Conservation (phyloP, 345 rosid genomes). For the Carallia pectinifolia region DNA sequence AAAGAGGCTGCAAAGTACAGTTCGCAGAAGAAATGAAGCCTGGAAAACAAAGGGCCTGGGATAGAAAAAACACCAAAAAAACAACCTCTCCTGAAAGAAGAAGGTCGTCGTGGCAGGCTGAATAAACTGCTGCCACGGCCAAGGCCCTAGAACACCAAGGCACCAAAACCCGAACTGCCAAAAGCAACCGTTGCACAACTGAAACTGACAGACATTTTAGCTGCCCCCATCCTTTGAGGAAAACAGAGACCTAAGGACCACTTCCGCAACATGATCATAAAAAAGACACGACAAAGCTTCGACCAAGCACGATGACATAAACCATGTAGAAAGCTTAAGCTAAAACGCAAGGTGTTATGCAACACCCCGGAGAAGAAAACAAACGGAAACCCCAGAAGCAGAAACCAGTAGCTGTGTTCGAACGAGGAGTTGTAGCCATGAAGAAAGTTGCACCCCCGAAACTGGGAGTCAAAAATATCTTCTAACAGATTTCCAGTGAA, state of each 20-base stretch:
- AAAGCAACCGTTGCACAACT: slow-evolving; percentile 17
- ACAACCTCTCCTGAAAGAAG: slow-evolving; percentile 14
- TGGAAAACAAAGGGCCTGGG: slow-evolving; percentile 36
- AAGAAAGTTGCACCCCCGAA: slow-evolving; percentile 21
- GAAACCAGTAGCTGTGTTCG: slow-evolving; percentile 46
- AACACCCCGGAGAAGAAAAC: slow-evolving; percentile 36
- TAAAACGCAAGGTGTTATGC: slow-evolving; percentile 38
- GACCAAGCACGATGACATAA: not conserved
- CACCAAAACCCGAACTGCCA: slow-evolving; percentile 23
- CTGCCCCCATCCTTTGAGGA: slow-evolving; percentile 20
- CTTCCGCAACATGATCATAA: slow-evolving; percentile 22
- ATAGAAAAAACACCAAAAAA: slow-evolving; percentile 18
- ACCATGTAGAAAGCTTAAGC: slow-evolving; percentile 22
- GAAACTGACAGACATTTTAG: not conserved
- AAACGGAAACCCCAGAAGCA: slow-evolving; percentile 22
- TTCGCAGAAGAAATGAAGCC: slow-evolving; percentile 26
- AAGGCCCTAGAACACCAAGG: slow-evolving; percentile 35
- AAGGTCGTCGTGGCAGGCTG: slow-evolving; percentile 42
- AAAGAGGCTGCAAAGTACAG: slow-evolving; percentile 30
- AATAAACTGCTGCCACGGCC: slow-evolving; percentile 47
- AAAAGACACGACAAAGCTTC: slow-evolving; percentile 27
- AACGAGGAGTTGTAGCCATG: slow-evolving; percentile 44
- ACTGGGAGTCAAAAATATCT: slow-evolving; percentile 23
- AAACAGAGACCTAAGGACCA: slow-evolving; percentile 39
- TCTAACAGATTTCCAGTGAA: slow-evolving; percentile 43